Conservation (phyloP, 2,329 filamentous ascomycete genomes). For the Aspergillus fumigatus region DNA sequence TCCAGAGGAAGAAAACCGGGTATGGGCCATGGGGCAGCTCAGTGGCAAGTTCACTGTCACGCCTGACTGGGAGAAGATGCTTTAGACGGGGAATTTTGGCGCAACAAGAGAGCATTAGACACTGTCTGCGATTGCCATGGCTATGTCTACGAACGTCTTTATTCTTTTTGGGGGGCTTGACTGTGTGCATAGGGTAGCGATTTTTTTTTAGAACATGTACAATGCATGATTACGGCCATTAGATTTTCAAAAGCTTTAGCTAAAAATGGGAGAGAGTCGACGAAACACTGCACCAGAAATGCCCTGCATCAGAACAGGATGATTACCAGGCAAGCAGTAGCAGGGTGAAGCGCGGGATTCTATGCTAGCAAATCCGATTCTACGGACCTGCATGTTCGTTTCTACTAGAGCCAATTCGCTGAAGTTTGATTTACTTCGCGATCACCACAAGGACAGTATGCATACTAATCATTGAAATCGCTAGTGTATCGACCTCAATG, state of each 20-base stretch:
- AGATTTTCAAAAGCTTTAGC: neutral
- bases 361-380: no score
- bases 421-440: no score
- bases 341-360: no score
- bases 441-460: no score
- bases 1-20: conserved; percentile 35
- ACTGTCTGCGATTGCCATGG: neutral
- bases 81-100: conserved; percentile 19
- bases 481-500: no score
- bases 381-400: no score
- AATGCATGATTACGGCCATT: neutral
- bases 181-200: neutral
- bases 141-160: neutral
- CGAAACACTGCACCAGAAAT: neutral
- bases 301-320: no score
- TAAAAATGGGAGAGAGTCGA: neutral
- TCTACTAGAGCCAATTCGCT: no score
- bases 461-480: no score
- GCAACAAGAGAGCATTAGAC: neutral
- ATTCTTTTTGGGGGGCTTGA: neutral
- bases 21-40: conserved; percentile 58
- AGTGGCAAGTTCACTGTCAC: conserved; percentile 61
- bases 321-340: no score
- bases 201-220: neutral
- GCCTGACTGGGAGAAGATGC: conserved; percentile 56